These are phyloP conservation scores for Posidonia australis DNA, from an alignment of 106 monocot species.

Conservation along the genomic window DNA sequence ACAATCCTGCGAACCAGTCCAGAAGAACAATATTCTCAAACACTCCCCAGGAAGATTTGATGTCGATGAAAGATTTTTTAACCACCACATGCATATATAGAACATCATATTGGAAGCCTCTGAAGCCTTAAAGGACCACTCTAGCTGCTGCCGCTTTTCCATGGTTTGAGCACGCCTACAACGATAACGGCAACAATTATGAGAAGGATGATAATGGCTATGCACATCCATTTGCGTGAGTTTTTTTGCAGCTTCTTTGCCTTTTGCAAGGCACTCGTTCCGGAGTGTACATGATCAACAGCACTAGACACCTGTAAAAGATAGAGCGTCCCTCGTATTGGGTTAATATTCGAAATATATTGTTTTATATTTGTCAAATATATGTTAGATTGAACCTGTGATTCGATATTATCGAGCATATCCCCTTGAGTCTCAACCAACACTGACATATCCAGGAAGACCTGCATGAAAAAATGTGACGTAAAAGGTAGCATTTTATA, in stretches of 20 bases:
- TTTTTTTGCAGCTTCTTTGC: slow-evolving; percentile 82
- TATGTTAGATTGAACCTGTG: slow-evolving; percentile 18
- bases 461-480: slow-evolving; percentile 10
- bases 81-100: background rate
- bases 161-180: slow-evolving; percentile 62
- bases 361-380: background rate
- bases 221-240: slow-evolving; percentile 94
- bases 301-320: slow-evolving; percentile 65
- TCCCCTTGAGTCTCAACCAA: slow-evolving; percentile 46
- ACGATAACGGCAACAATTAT: slow-evolving; percentile 61
- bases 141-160: slow-evolving; percentile 34
- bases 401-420: slow-evolving; percentile 42
- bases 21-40: background rate
- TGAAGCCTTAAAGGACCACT: background rate
- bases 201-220: slow-evolving; percentile 77
- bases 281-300: slow-evolving; percentile 75
- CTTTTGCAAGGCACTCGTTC: slow-evolving; percentile 56
- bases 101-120: background rate
- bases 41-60: background rate
- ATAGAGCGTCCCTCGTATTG: background rate
- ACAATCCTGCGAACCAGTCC: background rate
- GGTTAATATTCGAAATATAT: background rate
- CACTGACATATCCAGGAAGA: slow-evolving; percentile 43
- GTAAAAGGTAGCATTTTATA: background rate
- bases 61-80: background rate